Base-by-base conservation (phyloP, 2,329 filamentous ascomycete genomes). In the Teratosphaeria viscida region DNA sequence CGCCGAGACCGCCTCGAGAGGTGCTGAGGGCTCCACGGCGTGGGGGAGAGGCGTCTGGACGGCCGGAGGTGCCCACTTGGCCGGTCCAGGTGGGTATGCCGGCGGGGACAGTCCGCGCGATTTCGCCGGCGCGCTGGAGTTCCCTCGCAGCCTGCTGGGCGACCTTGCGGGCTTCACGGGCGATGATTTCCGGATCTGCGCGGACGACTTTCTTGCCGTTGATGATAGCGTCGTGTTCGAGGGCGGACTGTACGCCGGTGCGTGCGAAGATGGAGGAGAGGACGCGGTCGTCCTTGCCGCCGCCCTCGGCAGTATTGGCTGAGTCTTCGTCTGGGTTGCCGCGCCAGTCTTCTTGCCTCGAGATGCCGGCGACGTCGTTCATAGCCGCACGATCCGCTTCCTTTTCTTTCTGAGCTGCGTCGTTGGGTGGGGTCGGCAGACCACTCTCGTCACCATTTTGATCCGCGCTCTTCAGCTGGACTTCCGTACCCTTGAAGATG, bases 61-160 rank as follows among this genome's bases (percentile, higher is more conserved):
- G 81, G 1, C 92, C 92, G 4, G 85, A 85, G 56, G 87, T 82
- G 10, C 92, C 92, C 54, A 88, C 85, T 66, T 88, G 84, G 1
- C 94, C 92, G 0, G 92, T 97, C 92, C 92, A 97, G 0, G 92
- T 96, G 8, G 94, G 89, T 0, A 89, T 90, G 7, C 92, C 92
- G 35, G 90, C 86, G 0, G 89, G 89, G 1, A 92, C 79, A 8
- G 79, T 81, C 11, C 85, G 81, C 2, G 92, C 90, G 34, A 86
- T 81, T 68, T 92, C 84, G 52, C 84, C 85, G 10, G 90, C 86
- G 61, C 84, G 84, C 34, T 85, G 84, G 1, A 97, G 82, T 64
- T 90, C 87, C 26, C 82, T 82, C 0, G 90, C 90, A 1, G 92
- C 92, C 68, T 88, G 79, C 0, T 86, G 84, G 2, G 91, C 92